Evolutionary conservation across 2,329 filamentous ascomycete species (phyloP).

Genomic region (Cladosporium sp.): DNA sequence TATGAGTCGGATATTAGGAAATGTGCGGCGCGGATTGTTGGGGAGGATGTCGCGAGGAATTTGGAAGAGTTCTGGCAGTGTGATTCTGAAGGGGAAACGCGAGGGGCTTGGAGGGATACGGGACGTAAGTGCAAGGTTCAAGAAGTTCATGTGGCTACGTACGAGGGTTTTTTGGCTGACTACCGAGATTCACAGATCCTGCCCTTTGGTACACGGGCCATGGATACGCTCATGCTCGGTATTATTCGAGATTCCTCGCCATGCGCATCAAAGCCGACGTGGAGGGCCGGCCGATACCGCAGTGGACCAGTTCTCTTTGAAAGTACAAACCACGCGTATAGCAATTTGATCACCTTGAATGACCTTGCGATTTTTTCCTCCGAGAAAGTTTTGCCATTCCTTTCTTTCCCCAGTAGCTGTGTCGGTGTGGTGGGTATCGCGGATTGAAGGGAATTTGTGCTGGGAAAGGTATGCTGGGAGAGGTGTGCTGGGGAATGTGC

Average conservation of each 20-base stretch:
- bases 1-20: slow-evolving; percentile 46
- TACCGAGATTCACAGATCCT: slow-evolving; percentile 24
- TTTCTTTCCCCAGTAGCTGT: too few species aligned
- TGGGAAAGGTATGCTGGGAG: too few species aligned
- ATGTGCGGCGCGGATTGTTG: slow-evolving; percentile 57
- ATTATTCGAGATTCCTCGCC: slow-evolving; percentile 40
- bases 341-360: too few species aligned
- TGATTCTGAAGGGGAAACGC: slow-evolving; percentile 44
- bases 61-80: slow-evolving; percentile 58
- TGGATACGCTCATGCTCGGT: slow-evolving; percentile 44
- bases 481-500: too few species aligned
- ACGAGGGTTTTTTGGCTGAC: background rate
- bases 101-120: slow-evolving; percentile 37
- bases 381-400: too few species aligned
- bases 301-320: background rate
- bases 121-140: slow-evolving; percentile 30
- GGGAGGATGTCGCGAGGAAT: slow-evolving; percentile 57
- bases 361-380: too few species aligned
- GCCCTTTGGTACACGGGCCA: slow-evolving; percentile 44
- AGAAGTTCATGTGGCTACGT: too few species aligned
- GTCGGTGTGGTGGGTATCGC: too few species aligned
- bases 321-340: too few species aligned
- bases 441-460: too few species aligned
- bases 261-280: slow-evolving; percentile 40
- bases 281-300: slow-evolving; percentile 18